Evolutionary conservation across 164 flowering plant genomes (phyloP).

Genomic region (Aristolochia californica): DNA sequence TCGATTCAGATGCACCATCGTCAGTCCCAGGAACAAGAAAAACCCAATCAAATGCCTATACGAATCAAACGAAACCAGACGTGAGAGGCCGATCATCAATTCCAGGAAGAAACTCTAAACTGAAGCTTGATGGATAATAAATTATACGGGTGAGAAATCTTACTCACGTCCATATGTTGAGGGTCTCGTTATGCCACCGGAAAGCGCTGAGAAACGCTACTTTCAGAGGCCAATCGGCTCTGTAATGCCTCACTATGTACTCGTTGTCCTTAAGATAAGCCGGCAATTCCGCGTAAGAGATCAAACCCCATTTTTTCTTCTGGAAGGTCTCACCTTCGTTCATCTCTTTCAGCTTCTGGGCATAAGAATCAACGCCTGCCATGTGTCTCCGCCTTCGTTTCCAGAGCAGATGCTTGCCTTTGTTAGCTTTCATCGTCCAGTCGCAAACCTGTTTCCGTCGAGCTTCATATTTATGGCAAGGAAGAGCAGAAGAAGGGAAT

Average conservation of each 20-base stretch:
- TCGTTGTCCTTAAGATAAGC: constrained; percentile 93
- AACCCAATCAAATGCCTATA: constrained; percentile 93
- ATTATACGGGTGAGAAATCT: no score
- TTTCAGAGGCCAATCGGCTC: constrained; percentile 69
- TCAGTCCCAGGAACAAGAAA: constrained; percentile 57
- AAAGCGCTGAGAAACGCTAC: constrained; percentile 63
- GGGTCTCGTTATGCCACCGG: constrained; percentile 82
- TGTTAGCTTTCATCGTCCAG: constrained; percentile 4
- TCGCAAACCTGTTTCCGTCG: background rate
- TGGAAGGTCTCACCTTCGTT: no score
- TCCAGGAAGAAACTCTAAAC: no score
- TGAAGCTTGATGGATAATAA: no score
- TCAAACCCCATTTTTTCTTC: constrained; percentile 15
- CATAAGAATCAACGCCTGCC: background rate
- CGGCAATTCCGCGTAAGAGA: constrained; percentile 55
- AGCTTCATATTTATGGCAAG: no score
- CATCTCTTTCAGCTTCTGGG: background rate
- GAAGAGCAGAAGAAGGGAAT: background rate
- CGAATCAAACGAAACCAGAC: no score
- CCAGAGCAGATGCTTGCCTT: background rate
- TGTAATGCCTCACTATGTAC: constrained; percentile 53
- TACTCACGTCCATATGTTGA: constrained; percentile 88
- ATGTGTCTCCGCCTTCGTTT: background rate
- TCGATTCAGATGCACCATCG: constrained; percentile 40
- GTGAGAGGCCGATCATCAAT: no score